These are phyloP conservation scores for Leucogyrophana mollusca DNA, from an alignment of 768 basidiomycete genomes.

Conservation along the genomic window DNA sequence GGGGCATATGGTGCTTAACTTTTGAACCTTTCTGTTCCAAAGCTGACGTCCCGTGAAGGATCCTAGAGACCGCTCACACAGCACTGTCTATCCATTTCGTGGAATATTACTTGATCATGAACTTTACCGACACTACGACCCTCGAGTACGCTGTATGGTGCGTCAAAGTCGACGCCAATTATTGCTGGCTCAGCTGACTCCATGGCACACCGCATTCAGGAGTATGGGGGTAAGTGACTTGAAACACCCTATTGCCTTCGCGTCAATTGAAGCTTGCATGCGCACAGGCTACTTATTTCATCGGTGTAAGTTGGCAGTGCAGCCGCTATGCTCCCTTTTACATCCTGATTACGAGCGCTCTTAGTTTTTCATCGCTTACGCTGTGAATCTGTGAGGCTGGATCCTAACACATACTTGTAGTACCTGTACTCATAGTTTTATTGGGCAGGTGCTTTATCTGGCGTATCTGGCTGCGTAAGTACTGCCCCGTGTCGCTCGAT, in stretches of 20 bases:
- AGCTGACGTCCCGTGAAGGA: conserved; percentile 4
- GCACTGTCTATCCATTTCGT: conserved; percentile 12
- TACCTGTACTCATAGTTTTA: neutral
- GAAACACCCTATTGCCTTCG: neutral
- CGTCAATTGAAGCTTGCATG: conserved; percentile 10
- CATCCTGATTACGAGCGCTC: neutral
- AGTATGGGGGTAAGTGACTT: conserved; percentile 6
- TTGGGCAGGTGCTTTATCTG: neutral
- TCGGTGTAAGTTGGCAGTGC: neutral
- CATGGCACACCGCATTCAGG: conserved; percentile 9
- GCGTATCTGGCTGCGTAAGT: neutral
- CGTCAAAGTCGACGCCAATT: too few species aligned
- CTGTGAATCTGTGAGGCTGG: conserved; percentile 6
- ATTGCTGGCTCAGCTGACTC: too few species aligned
- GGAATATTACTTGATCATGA: conserved; percentile 14
- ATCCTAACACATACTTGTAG: neutral
- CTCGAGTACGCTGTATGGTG: conserved; percentile 12
- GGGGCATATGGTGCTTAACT: conserved; percentile 10
- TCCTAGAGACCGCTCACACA: conserved; percentile 13
- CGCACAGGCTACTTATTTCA: conserved; percentile 5
- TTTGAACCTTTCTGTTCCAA: neutral
- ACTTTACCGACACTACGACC: conserved; percentile 5
- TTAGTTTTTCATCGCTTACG: conserved; percentile 4
- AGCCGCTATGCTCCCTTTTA: neutral
- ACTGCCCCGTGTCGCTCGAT: neutral